Base-by-base conservation (phyloP, 139 green algal species). In the Mesotaenium endlicherianum region DNA sequence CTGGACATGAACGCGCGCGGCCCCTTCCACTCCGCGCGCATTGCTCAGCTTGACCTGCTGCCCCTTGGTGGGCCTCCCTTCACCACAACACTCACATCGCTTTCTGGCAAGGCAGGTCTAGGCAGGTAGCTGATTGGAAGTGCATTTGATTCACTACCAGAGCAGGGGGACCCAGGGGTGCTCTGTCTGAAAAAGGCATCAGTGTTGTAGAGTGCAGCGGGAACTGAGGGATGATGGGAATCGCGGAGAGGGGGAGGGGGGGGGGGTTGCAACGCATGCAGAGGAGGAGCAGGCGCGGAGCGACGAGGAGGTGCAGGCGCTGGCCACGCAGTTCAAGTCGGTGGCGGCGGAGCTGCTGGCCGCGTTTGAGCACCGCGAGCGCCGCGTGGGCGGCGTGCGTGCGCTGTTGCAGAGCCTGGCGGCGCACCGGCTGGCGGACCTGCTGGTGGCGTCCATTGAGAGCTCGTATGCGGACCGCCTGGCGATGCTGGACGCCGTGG, bases 401-500 rank as follows among this genome's bases (percentile, higher is more conserved):
- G 36, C 30, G 2, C 76, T 85, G 38, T 2, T 60, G 3, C 16
- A 85, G 2, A 4, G 34, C 39, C 0, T 34, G 38, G 5, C 30
- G 16, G 74, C 43, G 1, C 67, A 85, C 39, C 38, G 79, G 39
- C 31, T 86, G 40, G 80, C 72, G 2, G 80, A 86, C n/a, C 20
- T 86, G 3, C 58, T 86, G 0, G 71, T 85, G 17, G 80, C 80
- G 11, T 60, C 30, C 1, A 14, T 86, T 17, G 80, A 86, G 44
- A 38, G 72, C 40, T 39, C 43, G 26, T 77, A 78, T 17, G 80
- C 6, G 42, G 69, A 70, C 44, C 71, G 80, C 41, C 80, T 86
- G 71, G 80, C 80, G 40, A 70, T 86, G 70, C 57, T 86, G 3
- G 80, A 86, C 20, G 71, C 72, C 1, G 71, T 85, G 2, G 34